Evolutionary conservation across 495 filamentous ascomycete species (phyloP), one percentile per base, ranked within the genome.

Genomic region (Penicillium cinerascens): DNA sequence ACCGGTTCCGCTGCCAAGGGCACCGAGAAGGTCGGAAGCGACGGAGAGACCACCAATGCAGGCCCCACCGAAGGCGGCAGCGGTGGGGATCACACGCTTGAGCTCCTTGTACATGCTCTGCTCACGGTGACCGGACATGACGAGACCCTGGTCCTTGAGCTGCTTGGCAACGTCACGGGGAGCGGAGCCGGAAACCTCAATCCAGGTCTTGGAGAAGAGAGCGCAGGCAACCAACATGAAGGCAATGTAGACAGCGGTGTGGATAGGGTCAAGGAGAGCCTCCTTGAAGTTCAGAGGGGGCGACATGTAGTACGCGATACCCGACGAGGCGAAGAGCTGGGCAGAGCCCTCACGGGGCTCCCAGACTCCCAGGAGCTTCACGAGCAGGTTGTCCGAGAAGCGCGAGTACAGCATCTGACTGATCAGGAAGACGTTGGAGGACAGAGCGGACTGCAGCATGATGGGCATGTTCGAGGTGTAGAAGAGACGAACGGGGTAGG

Each of bases 31-130:
- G 77, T 99, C 95, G 63, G 89, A 95, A 59, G 87, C 85, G 66
- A 99, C 91, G 27, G 91, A 96, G 33, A 99, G 82, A 61, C 88
- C 95, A 73, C 95, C 95, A 81, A 99, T 99, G 80, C 92, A 97
- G 54, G 95, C 95, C 78, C 95, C 95, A 74, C 95, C 95, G 62
- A 99, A 99, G 53, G 95, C 93, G 56, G 95, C 95, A 48, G 95
- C 95, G 40, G 92, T 96, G 52, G 95, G 95, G 54, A 99, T 99
- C 60, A 99, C 91, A 60, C 95, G 85, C 87, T 99, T 99, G 49
- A 99, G 81, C 70, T 99, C 95, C 83, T 93, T 95, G 83, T 99
- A 99, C 95, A 97, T 97, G 82, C 89, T 95, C 81, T 97, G 91
- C 75, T 99, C 95, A 76, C 95, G 86, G 77, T 99, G 95, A 56